Base-by-base conservation (phyloP, 2,329 filamentous ascomycete genomes). In the Colletotrichum zoysiae region DNA sequence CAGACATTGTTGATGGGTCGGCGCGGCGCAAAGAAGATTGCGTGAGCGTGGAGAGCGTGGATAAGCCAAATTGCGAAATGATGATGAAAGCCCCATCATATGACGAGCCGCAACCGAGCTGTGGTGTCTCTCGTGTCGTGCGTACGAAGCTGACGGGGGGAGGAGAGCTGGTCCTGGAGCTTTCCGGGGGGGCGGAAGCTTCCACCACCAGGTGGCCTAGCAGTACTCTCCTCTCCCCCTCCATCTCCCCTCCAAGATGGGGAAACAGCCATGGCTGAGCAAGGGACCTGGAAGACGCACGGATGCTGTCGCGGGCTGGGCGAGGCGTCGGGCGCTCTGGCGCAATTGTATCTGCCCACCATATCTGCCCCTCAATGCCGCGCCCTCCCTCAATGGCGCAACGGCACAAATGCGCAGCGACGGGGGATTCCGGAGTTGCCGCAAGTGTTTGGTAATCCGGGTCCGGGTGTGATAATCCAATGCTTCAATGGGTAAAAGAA, bases 291-390 rank as follows among this genome's bases (percentile, higher is more conserved):
- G 59, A 42, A 46, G 40, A 60, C 48, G 69, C 69, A 71, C 69
- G 69, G 69, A 71, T 69, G 59, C 65, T 59, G 65, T 64, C 65
- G 65, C 65, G 69, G 58, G 65, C 69, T 69, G 65, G 38, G 65
- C 65, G 26, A 26, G 26, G 26, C 26, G 26, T 26, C 26, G n/a
- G 38, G 30, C 44, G 16, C 38, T 53, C 65, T 59, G 40, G 30
- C 44, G 14, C 44, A 35, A 40, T 48, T 50, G 59, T n/a, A 35
- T 26, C 40, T 50, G 33, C 44, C 44, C 46, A 23, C 30, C 44
- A 18, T 18, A 40, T 53, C 20, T 64, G 53, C 58, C 69, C 59
- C 65, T 69, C 65, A n/a, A 59, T 51, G 53, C n/a, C 64, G 50
- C n/a, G 50, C n/a, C 26, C 35, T 23, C 48, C 35, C 12, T 35